These are phyloP conservation scores for Acanthamoeba lenticulata DNA, from an alignment of 208 protist genomes.

Conservation along the genomic window DNA sequence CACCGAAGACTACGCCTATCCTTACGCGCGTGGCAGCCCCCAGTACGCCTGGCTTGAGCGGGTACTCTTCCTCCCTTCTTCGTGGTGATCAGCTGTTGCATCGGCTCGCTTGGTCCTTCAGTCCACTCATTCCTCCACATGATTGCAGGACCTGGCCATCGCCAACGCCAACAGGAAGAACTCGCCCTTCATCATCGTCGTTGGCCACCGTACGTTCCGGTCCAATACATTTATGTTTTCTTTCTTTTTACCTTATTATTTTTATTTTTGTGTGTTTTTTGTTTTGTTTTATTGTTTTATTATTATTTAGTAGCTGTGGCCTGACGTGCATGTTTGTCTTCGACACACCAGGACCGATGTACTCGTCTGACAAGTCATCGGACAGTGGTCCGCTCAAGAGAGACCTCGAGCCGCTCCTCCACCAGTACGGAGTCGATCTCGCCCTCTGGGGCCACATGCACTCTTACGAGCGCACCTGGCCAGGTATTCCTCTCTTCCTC, in stretches of 20 bases:
- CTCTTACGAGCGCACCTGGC: slow-evolving; percentile 59
- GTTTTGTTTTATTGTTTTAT: no score
- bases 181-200: slow-evolving; percentile 62
- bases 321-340: background rate
- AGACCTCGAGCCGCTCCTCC: slow-evolving; percentile 17
- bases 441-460: slow-evolving; percentile 56
- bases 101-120: background rate
- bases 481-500: background rate
- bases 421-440: slow-evolving; percentile 62
- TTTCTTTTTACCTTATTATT: no score
- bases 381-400: background rate
- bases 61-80: background rate
- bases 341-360: slow-evolving; percentile 4
- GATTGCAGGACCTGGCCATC: slow-evolving; percentile 19
- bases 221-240: background rate
- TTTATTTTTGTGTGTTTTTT: background rate
- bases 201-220: slow-evolving; percentile 52
- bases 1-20: slow-evolving; percentile 35
- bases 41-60: slow-evolving; percentile 60
- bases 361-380: slow-evolving; percentile 9
- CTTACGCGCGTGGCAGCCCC: background rate
- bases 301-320: no score
- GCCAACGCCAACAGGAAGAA: slow-evolving; percentile 49
- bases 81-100: no score
- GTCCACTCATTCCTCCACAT: background rate